Conservation (phyloP, 257 asterid species). For the Solanum corneliomulleri region DNA sequence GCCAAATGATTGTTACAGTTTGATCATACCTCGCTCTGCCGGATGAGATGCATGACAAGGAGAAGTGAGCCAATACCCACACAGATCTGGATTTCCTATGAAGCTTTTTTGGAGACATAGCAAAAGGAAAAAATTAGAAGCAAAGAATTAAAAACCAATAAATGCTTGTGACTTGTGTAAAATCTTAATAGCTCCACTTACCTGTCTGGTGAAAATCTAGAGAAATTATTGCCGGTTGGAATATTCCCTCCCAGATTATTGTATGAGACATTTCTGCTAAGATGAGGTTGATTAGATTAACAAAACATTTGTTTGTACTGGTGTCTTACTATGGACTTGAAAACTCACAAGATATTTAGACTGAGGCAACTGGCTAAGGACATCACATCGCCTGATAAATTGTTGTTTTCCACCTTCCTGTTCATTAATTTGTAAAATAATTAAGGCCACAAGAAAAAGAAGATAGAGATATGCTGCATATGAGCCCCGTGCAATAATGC, state of each 20-base stretch:
- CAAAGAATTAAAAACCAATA: neutral
- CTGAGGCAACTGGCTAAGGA: slow-evolving; percentile 63
- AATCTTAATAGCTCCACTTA: neutral
- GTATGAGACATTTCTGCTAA: slow-evolving; percentile 73
- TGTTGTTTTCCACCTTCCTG: slow-evolving; percentile 78
- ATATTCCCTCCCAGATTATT: slow-evolving; percentile 70
- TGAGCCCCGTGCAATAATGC: neutral
- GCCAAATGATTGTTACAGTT: neutral
- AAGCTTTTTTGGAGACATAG: neutral
- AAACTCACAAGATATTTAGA: slow-evolving; percentile 63
- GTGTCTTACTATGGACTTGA: neutral
- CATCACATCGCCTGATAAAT: slow-evolving; percentile 71
- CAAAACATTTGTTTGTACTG: neutral
- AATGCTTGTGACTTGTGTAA: neutral
- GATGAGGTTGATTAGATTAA: neutral
- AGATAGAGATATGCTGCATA: neutral
- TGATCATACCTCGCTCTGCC: slow-evolving; percentile 48
- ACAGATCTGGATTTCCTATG: slow-evolving; percentile 74
- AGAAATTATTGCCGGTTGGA: slow-evolving; percentile 81
- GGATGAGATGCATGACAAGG: slow-evolving; percentile 49
- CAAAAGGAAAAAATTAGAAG: neutral
- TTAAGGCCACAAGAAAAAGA: neutral
- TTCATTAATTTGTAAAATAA: neutral
- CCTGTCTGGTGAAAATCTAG: slow-evolving; percentile 84
- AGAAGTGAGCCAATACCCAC: slow-evolving; percentile 74